phyloP scores from a whole-genome alignment of 352 stramenopile genomes.

The Phytophthora sp. region DNA sequence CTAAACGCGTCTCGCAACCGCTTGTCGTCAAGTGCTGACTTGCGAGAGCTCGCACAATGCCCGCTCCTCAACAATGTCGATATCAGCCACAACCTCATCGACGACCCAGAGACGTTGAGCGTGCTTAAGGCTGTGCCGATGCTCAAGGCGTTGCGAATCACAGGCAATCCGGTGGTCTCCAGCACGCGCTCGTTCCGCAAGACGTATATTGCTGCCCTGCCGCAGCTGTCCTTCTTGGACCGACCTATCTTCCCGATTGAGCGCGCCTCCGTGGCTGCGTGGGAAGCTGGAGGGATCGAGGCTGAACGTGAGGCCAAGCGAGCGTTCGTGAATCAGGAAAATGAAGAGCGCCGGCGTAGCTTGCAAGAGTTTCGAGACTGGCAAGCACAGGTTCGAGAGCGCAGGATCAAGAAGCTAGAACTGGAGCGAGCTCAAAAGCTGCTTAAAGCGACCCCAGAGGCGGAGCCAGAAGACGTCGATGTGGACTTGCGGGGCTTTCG shows the following conservation, averaged over 20 bases:
- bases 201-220: slow-evolving; percentile 88
- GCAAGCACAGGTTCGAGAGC: slow-evolving; percentile 73
- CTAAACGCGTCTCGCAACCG: slow-evolving; percentile 93
- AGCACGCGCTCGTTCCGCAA: slow-evolving; percentile 95
- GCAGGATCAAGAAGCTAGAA: slow-evolving; percentile 63
- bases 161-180: slow-evolving; percentile 92
- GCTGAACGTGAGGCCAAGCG: slow-evolving; percentile 84
- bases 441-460: slow-evolving; percentile 24
- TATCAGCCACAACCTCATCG: slow-evolving; percentile 92
- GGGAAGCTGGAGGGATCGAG: slow-evolving; percentile 86
- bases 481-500: slow-evolving; percentile 54
- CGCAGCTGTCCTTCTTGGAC: slow-evolving; percentile 92
- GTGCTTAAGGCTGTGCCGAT: slow-evolving; percentile 84
- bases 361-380: slow-evolving; percentile 84
- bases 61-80: slow-evolving; percentile 90
- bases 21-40: slow-evolving; percentile 67
- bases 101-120: slow-evolving; percentile 71
- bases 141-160: slow-evolving; percentile 80
- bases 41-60: slow-evolving; percentile 79
- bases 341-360: slow-evolving; percentile 66
- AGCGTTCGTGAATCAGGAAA: slow-evolving; percentile 78
- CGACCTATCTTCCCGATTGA: slow-evolving; percentile 95
- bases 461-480: slow-evolving; percentile 30
- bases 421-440: slow-evolving; percentile 48
- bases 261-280: slow-evolving; percentile 81